Evolutionary conservation across 495 filamentous ascomycete genomes (phyloP).

Genomic region (Penicillium robsamsonii): DNA sequence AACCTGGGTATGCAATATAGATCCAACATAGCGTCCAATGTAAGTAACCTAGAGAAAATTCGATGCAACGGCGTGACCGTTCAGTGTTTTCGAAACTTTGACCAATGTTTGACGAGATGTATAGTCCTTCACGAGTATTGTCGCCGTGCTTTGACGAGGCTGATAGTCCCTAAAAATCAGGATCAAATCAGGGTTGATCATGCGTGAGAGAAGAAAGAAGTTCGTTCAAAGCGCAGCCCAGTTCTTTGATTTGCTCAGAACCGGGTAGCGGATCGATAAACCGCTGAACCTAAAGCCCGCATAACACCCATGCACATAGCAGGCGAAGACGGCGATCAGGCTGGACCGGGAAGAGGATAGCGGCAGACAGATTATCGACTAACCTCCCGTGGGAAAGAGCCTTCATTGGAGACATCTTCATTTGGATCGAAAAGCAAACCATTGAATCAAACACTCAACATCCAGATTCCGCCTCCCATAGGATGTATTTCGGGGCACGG

Average conservation of each 20-base stretch:
- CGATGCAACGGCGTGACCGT: conserved; percentile 2
- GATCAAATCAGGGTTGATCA: conserved; percentile 24
- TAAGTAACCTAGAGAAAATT: background rate
- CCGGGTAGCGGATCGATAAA: conserved; percentile 40
- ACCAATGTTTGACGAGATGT: conserved; percentile 11
- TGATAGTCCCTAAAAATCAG: background rate
- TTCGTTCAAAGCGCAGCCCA: conserved; percentile 11
- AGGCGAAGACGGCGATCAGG: conserved; percentile 23
- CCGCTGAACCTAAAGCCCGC: conserved; percentile 43
- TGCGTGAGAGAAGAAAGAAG: conserved; percentile 16
- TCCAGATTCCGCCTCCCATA: conserved; percentile 19
- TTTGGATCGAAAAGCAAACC: background rate
- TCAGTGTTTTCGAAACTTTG: background rate
- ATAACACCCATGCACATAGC: conserved; percentile 32
- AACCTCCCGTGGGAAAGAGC: conserved; percentile 22
- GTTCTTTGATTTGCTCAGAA: conserved; percentile 29
- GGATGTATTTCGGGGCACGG: conserved; percentile 22
- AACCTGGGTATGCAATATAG: background rate
- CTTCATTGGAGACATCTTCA: background rate
- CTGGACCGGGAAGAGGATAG: conserved; percentile 21
- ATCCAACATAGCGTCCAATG: background rate
- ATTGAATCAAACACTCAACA: conserved; percentile 7
- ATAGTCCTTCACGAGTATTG: conserved; percentile 18
- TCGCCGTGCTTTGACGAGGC: conserved; percentile 1
- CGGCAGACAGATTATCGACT: conserved; percentile 24